Percentiles rank a stretch among this genome's conserved stretches.
Evolutionary conservation across 2,329 filamentous ascomycete species (phyloP).

Genomic region (Diplodia intermedia): DNA sequence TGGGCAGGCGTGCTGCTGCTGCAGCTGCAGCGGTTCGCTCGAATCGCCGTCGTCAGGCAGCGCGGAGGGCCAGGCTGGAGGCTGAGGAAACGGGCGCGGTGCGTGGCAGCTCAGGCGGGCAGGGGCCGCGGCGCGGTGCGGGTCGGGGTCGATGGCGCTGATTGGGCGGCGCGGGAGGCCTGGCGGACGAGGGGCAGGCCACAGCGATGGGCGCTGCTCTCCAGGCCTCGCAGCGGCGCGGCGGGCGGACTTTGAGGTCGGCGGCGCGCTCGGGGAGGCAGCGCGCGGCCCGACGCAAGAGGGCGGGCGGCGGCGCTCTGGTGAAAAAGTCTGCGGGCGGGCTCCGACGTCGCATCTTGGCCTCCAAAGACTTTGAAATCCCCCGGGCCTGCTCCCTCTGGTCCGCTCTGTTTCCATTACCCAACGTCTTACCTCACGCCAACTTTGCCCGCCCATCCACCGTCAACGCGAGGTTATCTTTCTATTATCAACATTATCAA

Average conservation of each 20-base stretch:
- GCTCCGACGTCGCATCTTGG: slow-evolving; percentile 32
- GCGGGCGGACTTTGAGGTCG: slow-evolving; percentile 25
- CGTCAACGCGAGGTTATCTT: slow-evolving; percentile 51
- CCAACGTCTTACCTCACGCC: slow-evolving; percentile 57
- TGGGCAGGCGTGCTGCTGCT: neutral
- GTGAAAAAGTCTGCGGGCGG: slow-evolving; percentile 29
- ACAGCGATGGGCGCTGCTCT: slow-evolving; percentile 11
- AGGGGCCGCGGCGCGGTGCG: slow-evolving; percentile 15
- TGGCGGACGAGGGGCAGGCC: slow-evolving; percentile 18
- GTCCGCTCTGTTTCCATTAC: slow-evolving; percentile 52
- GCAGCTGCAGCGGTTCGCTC: neutral
- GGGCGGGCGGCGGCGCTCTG: slow-evolving; percentile 25
- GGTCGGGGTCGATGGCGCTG: slow-evolving; percentile 1
- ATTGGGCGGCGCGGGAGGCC: slow-evolving; percentile 14
- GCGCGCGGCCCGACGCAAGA: slow-evolving; percentile 24
- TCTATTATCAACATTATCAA: slow-evolving; percentile 54
- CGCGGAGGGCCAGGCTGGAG: neutral
- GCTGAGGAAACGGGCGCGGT: slow-evolving; percentile 11
- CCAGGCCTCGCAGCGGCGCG: slow-evolving; percentile 14
- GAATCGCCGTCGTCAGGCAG: neutral
- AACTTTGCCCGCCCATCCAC: slow-evolving; percentile 48
- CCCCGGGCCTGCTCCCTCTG: slow-evolving; percentile 37
- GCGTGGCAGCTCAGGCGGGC: slow-evolving; percentile 2
- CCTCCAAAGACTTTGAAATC: slow-evolving; percentile 33
- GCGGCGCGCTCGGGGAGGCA: slow-evolving; percentile 25